Percentiles rank a stretch among this genome's conserved stretches.
These are phyloP conservation scores for Crucibulum laeve DNA, from an alignment of 768 basidiomycete genomes.

Conservation along the genomic window DNA sequence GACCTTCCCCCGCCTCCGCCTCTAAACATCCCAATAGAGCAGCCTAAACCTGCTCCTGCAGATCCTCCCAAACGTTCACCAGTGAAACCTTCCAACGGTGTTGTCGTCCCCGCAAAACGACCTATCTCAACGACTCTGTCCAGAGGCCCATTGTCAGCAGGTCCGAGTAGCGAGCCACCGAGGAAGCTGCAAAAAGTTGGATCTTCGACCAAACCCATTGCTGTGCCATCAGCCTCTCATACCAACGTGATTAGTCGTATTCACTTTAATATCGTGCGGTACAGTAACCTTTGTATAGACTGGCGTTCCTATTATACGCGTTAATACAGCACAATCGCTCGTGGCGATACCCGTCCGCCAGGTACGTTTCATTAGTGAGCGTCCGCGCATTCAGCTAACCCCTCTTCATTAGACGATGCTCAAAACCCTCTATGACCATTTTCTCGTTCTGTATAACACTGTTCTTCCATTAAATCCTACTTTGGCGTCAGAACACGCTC, in stretches of 20 bases:
- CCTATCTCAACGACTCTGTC: constrained; percentile 28
- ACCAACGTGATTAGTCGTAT: constrained; percentile 20
- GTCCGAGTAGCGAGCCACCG: constrained; percentile 43
- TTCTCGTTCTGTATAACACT: constrained; percentile 57
- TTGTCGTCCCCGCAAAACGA: constrained; percentile 53
- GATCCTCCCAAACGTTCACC: constrained; percentile 11
- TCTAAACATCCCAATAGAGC: constrained; percentile 33
- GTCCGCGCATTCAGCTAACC: neutral
- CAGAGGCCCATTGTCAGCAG: constrained; percentile 16
- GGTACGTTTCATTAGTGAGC: constrained; percentile 27
- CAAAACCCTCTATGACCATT: constrained; percentile 71
- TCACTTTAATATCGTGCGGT: constrained; percentile 4
- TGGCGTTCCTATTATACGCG: constrained; percentile 61
- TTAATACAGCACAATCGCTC: constrained; percentile 65
- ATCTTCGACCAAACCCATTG: constrained; percentile 32
- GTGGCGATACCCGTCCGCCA: constrained; percentile 75
- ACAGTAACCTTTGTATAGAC: constrained; percentile 27
- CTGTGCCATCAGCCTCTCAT: constrained; percentile 36
- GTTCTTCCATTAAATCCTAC: constrained; percentile 50
- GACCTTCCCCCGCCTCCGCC: constrained; percentile 29
- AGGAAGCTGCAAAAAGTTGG: constrained; percentile 60
- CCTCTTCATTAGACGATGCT: constrained; percentile 55
- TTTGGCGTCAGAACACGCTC: constrained; percentile 73
- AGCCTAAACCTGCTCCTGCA: constrained; percentile 10
- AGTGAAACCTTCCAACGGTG: constrained; percentile 13